Evolutionary conservation across 371 early-diverging fungal species (phyloP).

Genomic region (Syncephalastrum sp.): DNA sequence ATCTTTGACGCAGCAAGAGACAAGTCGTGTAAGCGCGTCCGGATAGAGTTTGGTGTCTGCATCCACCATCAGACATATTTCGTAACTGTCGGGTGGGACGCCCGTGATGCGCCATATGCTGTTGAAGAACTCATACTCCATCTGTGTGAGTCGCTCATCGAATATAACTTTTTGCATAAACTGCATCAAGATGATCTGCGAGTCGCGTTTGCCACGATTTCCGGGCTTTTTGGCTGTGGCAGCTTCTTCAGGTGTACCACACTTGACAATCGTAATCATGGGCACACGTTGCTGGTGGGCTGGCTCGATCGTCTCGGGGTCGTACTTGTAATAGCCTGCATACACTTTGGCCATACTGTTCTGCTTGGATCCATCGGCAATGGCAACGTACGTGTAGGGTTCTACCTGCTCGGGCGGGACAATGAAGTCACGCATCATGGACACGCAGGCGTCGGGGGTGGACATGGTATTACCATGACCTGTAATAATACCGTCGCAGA

Average conservation of each 20-base stretch:
- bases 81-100: constrained; percentile 82
- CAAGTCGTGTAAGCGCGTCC: constrained; percentile 73
- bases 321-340: constrained; percentile 84
- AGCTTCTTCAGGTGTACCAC: constrained; percentile 80
- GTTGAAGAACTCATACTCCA: constrained; percentile 95
- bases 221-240: constrained; percentile 76
- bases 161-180: constrained; percentile 95
- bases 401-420: constrained; percentile 65
- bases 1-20: constrained; percentile 74
- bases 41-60: constrained; percentile 92
- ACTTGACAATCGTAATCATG: constrained; percentile 91
- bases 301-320: constrained; percentile 51
- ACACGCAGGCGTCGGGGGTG: constrained; percentile 79
- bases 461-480: constrained; percentile 78
- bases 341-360: constrained; percentile 96
- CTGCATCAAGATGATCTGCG: constrained; percentile 96
- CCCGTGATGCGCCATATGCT: constrained; percentile 81
- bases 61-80: constrained; percentile 95
- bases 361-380: constrained; percentile 91
- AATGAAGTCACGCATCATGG: constrained; percentile 83
- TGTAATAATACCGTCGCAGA: constrained; percentile 89
- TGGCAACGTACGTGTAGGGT: constrained; percentile 86
- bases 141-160: constrained; percentile 91
- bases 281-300: constrained; percentile 68
- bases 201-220: constrained; percentile 99